Percentiles rank a stretch among this genome's conserved stretches.
phyloP scores from a whole-genome alignment of 257 asterid species.

The Ballota nigra region DNA sequence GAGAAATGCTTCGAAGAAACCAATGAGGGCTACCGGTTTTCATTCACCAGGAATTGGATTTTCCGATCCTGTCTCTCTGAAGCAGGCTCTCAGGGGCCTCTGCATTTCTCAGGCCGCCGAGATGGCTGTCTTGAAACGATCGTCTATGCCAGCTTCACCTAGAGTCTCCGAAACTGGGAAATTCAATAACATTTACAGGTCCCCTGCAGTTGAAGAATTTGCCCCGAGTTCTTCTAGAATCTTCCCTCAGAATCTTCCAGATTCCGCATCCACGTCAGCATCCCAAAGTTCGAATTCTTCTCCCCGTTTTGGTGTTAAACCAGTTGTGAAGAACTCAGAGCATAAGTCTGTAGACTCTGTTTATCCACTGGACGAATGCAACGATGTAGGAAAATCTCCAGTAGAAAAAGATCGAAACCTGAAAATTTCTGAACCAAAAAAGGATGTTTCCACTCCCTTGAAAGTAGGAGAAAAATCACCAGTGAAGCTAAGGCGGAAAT shows the following conservation, averaged over 20 bases:
- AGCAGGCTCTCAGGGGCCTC: slow-evolving; percentile 86
- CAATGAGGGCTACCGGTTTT: slow-evolving; percentile 59
- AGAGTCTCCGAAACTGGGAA: slow-evolving; percentile 62
- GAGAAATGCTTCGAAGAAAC: slow-evolving; percentile 62
- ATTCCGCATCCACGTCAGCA: slow-evolving; percentile 31
- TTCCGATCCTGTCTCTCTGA: slow-evolving; percentile 84
- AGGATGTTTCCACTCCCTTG: slow-evolving; percentile 32
- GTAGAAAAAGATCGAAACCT: slow-evolving; percentile 1
- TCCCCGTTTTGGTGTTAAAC: slow-evolving; percentile 14
- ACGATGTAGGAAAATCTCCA: slow-evolving; percentile 11
- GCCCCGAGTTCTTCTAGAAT: slow-evolving; percentile 31
- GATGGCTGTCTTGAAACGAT: slow-evolving; percentile 76
- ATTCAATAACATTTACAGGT: slow-evolving; percentile 42
- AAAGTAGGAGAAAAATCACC: slow-evolving; percentile 44
- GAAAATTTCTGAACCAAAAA: slow-evolving; percentile 29
- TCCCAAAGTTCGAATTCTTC: slow-evolving; percentile 17
- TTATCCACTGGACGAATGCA: slow-evolving; percentile 19
- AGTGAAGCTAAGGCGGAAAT: slow-evolving; percentile 59
- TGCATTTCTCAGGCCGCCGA: slow-evolving; percentile 98
- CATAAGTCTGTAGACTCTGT: slow-evolving; percentile 18
- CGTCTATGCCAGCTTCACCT: slow-evolving; percentile 72
- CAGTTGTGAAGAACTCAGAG: slow-evolving; percentile 11
- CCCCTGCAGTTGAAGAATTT: slow-evolving; percentile 50
- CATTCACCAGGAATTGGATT: slow-evolving; percentile 81
- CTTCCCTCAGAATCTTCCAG: slow-evolving; percentile 26